Evolutionary conservation across 148 eudicot species (phyloP).

Genomic region (Polygonum aviculare): DNA sequence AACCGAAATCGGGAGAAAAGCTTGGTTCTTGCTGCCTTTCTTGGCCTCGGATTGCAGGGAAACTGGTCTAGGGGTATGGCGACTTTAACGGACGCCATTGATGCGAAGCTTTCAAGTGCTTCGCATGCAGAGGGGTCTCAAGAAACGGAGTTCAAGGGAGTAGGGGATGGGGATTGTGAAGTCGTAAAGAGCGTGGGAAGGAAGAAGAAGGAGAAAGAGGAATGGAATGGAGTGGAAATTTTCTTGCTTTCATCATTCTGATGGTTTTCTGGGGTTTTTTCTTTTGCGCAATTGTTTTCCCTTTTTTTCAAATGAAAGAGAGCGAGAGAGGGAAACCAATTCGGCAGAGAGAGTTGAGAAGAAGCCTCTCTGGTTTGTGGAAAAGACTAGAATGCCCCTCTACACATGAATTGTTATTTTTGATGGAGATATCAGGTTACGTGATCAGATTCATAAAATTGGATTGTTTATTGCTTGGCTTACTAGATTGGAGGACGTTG

Average conservation of each 20-base stretch:
- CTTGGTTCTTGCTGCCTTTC: constrained; percentile 7
- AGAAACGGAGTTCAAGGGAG: neutral
- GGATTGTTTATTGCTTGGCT: neutral
- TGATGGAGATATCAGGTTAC: too few species aligned
- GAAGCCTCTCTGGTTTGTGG: neutral
- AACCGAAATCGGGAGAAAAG: neutral
- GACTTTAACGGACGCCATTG: constrained; percentile 6
- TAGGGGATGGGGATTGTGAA: neutral
- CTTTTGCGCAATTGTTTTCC: neutral
- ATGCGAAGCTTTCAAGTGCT: neutral
- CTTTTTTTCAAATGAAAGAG: neutral
- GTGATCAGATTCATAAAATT: neutral
- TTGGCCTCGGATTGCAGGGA: neutral
- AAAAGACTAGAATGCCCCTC: constrained; percentile 9
- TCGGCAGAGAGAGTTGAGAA: neutral
- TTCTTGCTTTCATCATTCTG: neutral
- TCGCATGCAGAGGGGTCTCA: neutral
- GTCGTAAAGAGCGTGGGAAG: neutral
- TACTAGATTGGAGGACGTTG: neutral
- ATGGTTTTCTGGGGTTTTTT: neutral
- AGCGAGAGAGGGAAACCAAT: neutral
- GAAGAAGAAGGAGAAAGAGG: neutral
- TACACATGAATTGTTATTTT: too few species aligned
- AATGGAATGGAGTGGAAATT: neutral
- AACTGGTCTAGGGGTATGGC: neutral